Conservation (phyloP, 306 rosid species). For the Benincasa hispida region DNA sequence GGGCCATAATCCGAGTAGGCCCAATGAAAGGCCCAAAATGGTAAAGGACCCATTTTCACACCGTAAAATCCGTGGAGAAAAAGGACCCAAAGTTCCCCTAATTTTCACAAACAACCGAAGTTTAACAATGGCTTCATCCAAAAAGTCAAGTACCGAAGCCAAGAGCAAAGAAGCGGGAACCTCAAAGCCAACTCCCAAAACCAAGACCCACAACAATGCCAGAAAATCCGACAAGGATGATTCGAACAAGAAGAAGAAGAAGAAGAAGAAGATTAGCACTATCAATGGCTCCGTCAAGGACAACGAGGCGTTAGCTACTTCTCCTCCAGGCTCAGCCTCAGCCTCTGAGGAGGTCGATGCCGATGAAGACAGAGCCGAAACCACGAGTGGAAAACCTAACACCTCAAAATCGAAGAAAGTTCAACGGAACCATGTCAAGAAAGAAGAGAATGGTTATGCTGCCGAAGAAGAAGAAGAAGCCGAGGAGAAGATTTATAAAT, state of each 20-base stretch:
- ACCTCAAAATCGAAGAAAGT: constrained; percentile 14
- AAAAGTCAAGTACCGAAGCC: constrained; percentile 21
- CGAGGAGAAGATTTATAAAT: constrained; percentile 27
- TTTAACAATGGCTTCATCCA: constrained; percentile 53
- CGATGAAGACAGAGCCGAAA: constrained; percentile 8
- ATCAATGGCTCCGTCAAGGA: constrained; percentile 28
- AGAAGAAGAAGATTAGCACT: constrained; percentile 13
- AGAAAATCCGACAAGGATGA: neutral
- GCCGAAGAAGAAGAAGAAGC: constrained; percentile 21
- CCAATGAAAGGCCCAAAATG: neutral
- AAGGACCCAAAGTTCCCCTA: neutral
- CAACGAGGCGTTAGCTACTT: neutral
- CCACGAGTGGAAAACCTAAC: constrained; percentile 14
- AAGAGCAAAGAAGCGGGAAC: constrained; percentile 20
- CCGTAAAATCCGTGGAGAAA: neutral
- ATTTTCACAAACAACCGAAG: neutral
- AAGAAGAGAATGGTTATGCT: constrained; percentile 10
- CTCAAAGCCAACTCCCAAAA: constrained; percentile 11
- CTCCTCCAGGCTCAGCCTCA: constrained; percentile 16
- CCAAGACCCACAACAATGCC: neutral
- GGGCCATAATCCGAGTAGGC: neutral
- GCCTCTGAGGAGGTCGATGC: constrained; percentile 12
- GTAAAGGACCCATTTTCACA: neutral
- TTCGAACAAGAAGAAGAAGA: neutral
- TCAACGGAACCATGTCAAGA: constrained; percentile 10